Evolutionary conservation across 345 rosid genomes (phyloP), one percentile per base, ranked within the genome.

Genomic region (Laguncularia racemosa): DNA sequence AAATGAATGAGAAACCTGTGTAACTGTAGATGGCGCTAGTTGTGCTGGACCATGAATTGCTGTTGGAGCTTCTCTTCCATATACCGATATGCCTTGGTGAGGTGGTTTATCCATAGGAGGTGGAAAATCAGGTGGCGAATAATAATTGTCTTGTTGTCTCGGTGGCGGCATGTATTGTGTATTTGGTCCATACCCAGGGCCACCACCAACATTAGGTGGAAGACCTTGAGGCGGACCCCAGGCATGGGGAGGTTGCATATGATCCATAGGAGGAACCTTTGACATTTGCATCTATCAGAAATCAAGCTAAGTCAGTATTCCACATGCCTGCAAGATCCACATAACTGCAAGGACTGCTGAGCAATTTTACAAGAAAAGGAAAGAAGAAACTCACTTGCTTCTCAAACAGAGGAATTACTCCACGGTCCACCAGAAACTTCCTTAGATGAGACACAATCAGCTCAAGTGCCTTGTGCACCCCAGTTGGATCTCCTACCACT

Each of bases 141-240:
- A 95, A 71, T 85, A 90, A 66, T 52, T 85, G 68, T 90, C 99
- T 64, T 54, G 71, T 58, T 87, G 96, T 59, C 97, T 76, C 0
- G 89, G 81, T 59, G 91, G 95, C 26, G 91, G 96, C 86, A 90
- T 78, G 57, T 84, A 86, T 28, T 77, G 91, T 59, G 88, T 78
- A 83, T 78, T 85, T 65, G 61, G 87, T 58, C 89, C 91, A 67
- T 46, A 85, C 58, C 91, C 86, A 54, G 78, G 84, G 47, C 91
- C 93, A 55, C 84, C 91, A 44, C 86, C 73, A 52, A 81, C 78
- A 78, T 54, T 73, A 21, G 88, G 84, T 33, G 84, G 80, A 64
- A 81, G 78, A 70, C 95, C 89, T 66, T 88, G 97, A 63, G 91
- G 89, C 58, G 96, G 96, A 66, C 84, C 91, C 97, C 99, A 90